Evolutionary conservation across 2,329 filamentous ascomycete genomes (phyloP).

Genomic region (Ophiosphaerella korrae): DNA sequence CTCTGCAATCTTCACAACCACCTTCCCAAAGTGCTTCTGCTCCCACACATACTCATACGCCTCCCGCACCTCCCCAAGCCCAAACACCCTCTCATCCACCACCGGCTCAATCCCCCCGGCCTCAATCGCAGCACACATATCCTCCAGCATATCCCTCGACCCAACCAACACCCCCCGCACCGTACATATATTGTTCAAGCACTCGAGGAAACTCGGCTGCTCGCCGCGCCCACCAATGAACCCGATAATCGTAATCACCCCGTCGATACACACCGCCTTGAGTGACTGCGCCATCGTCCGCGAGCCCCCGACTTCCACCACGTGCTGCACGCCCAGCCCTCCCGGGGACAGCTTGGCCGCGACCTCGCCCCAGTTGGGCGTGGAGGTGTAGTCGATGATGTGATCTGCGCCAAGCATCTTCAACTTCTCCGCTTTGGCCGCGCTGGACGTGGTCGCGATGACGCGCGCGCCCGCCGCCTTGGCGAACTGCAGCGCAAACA

Average conservation of each 20-base stretch:
- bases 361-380: constrained; percentile 59
- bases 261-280: constrained; percentile 60
- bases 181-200: constrained; percentile 55
- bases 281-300: constrained; percentile 61
- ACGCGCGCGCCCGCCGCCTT: constrained; percentile 61
- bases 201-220: constrained; percentile 59
- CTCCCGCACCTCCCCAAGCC: constrained; percentile 59
- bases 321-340: constrained; percentile 63
- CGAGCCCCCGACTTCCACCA: constrained; percentile 70
- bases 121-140: constrained; percentile 65
- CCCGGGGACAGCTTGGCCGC: constrained; percentile 58
- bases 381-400: constrained; percentile 62
- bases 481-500: constrained; percentile 66
- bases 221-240: constrained; percentile 58
- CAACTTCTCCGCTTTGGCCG: constrained; percentile 56
- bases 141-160: constrained; percentile 60
- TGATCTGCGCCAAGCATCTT: constrained; percentile 61
- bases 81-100: constrained; percentile 63
- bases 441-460: constrained; percentile 62
- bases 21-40: constrained; percentile 53
- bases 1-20: constrained; percentile 39
- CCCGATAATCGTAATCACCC: constrained; percentile 60
- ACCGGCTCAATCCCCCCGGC: constrained; percentile 63
- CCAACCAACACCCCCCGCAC: constrained; percentile 64
- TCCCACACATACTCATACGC: constrained; percentile 57